A percentile compares a stretch with the other conserved stretches of the same genome.
These are phyloP conservation scores for Mycosphaerella sp. DNA, from an alignment of 2,329 filamentous ascomycete genomes.

Conservation along the genomic window DNA sequence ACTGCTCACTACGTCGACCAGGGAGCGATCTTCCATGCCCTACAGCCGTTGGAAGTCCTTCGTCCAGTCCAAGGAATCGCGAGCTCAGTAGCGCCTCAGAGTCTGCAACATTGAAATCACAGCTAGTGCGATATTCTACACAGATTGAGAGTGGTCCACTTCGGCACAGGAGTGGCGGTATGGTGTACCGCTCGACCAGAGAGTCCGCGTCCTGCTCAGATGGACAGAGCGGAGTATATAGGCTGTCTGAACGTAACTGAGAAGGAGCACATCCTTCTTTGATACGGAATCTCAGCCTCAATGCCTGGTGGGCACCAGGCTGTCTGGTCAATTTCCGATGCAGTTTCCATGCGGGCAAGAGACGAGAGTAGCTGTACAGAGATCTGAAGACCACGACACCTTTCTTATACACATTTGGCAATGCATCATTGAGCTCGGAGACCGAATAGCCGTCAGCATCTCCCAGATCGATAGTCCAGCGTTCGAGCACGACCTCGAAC, in stretches of 20 bases:
- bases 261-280: conserved; percentile 50
- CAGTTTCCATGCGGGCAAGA: conserved; percentile 83
- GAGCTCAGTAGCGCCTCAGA: conserved; percentile 87
- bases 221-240: conserved; percentile 65
- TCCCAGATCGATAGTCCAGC: conserved; percentile 82
- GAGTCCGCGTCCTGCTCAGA: conserved; percentile 44
- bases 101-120: conserved; percentile 85
- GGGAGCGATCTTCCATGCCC: conserved; percentile 26
- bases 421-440: conserved; percentile 49
- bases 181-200: conserved; percentile 66
- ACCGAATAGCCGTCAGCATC: conserved; percentile 51
- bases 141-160: conserved; percentile 75
- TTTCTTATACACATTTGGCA: conserved; percentile 95
- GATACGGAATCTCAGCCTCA: conserved; percentile 77
- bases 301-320: conserved; percentile 52
- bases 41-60: conserved; percentile 36
- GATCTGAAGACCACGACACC: conserved; percentile 91
- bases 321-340: conserved; percentile 67
- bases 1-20: conserved; percentile 44
- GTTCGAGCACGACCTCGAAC: conserved; percentile 76
- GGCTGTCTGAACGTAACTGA: conserved; percentile 54
- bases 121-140: conserved; percentile 79
- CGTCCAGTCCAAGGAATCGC: conserved; percentile 85
- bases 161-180: conserved; percentile 79
- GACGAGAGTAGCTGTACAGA: conserved; percentile 71